Evolutionary conservation across 2,329 filamentous ascomycete species (phyloP).

Genomic region (Neofusicoccum ribis): DNA sequence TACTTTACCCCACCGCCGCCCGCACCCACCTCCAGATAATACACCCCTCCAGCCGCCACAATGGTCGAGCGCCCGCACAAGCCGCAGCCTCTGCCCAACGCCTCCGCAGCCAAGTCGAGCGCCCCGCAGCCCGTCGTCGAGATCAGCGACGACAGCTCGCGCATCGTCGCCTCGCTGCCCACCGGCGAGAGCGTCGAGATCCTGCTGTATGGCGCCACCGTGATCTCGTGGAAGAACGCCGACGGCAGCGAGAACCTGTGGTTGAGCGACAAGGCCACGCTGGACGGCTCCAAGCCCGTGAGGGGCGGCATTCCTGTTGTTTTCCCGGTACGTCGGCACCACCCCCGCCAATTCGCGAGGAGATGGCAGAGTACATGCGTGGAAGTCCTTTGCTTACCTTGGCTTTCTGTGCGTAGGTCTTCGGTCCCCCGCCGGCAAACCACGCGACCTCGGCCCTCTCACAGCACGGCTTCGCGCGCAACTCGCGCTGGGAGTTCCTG

Average conservation of each 20-base stretch:
- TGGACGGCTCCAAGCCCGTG: slow-evolving; percentile 88
- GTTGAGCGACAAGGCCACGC: slow-evolving; percentile 73
- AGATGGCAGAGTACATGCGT: not conserved
- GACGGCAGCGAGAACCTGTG: slow-evolving; percentile 81
- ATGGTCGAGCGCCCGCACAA: slow-evolving; percentile 88
- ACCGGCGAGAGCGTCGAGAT: slow-evolving; percentile 85
- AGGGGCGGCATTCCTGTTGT: slow-evolving; percentile 90
- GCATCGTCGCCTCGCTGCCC: slow-evolving; percentile 76
- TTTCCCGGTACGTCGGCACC: slow-evolving; percentile 69
- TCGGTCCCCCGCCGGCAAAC: slow-evolving; percentile 77
- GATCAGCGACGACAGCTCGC: slow-evolving; percentile 68
- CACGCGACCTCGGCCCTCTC: slow-evolving; percentile 76
- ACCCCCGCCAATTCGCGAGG: not conserved
- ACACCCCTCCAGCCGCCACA: not conserved
- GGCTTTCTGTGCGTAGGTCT: slow-evolving; percentile 60
- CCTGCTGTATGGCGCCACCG: slow-evolving; percentile 87
- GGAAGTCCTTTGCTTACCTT: not conserved
- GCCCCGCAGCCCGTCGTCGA: slow-evolving; percentile 76
- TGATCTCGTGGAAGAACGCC: slow-evolving; percentile 82
- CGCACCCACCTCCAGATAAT: not conserved
- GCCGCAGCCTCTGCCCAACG: slow-evolving; percentile 59
- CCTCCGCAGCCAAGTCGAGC: slow-evolving; percentile 57
- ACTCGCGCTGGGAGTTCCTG: slow-evolving; percentile 87
- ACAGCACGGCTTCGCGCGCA: slow-evolving; percentile 94
- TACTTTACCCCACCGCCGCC: not conserved